phyloP scores from a whole-genome alignment of 2,329 filamentous ascomycete genomes.

The Penicillium glabrum region DNA sequence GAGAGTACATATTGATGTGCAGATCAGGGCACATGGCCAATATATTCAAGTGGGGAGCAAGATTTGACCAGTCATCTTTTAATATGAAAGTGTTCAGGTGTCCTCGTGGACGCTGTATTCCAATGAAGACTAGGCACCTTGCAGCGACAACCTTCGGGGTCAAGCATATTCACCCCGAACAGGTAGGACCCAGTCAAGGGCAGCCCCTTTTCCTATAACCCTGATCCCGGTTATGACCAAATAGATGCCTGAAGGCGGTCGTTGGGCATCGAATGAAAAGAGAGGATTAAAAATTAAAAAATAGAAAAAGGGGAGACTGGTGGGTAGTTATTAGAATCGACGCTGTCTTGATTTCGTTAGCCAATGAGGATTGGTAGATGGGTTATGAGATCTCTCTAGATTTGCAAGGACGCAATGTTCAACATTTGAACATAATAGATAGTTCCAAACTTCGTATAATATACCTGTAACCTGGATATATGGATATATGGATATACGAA shows the following conservation, averaged over 20 bases:
- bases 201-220: constrained; percentile 3
- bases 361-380: constrained; percentile 11
- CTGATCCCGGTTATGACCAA: not conserved
- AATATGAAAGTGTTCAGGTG: not conserved
- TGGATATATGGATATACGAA: not conserved
- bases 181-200: constrained; percentile 9
- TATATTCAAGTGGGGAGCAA: constrained; percentile 4
- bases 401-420: constrained; percentile 15
- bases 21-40: constrained; percentile 13
- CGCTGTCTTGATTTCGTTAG: constrained; percentile 9
- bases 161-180: constrained; percentile 5
- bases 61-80: constrained; percentile 9
- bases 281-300: not conserved
- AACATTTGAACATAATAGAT: not conserved
- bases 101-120: constrained; percentile 20
- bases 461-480: not conserved
- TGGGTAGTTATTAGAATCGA: constrained; percentile 20
- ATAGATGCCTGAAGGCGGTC: not conserved
- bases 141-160: constrained; percentile 15
- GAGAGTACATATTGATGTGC: constrained; percentile 5
- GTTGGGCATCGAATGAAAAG: not conserved
- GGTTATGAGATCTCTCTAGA: constrained; percentile 13
- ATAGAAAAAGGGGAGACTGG: constrained; percentile 10
- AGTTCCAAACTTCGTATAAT: too few species aligned
- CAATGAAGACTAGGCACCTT: constrained; percentile 26